Conservation (phyloP, 805 yeast species). For the Cyberlindnera meyerae region DNA sequence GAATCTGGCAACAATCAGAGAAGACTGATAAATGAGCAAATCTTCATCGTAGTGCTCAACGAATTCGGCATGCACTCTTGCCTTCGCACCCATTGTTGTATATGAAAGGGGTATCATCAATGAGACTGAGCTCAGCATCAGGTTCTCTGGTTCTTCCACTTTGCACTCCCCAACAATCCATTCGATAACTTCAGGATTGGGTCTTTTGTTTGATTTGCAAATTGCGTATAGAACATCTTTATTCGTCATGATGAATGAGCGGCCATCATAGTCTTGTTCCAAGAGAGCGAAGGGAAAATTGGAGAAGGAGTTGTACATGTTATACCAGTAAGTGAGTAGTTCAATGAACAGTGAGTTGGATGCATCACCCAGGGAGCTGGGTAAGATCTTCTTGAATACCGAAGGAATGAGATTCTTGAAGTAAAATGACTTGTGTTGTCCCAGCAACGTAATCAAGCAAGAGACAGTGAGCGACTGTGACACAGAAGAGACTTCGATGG, state of each 20-base stretch:
- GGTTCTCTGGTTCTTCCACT: conserved; percentile 10
- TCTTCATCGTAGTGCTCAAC: conserved; percentile 15
- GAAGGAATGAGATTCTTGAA: conserved; percentile 3
- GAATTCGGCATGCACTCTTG: conserved; percentile 27
- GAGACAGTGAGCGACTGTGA: conserved; percentile 23
- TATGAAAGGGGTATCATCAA: conserved; percentile 41
- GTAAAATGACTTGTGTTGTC: conserved; percentile 13
- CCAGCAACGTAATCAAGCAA: conserved; percentile 5
- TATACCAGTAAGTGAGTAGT: conserved; percentile 11
- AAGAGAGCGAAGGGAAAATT: conserved; percentile 12
- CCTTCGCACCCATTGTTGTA: conserved; percentile 34
- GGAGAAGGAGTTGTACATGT: conserved; percentile 2
- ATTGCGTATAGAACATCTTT: conserved; percentile 38
- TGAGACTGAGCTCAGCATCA: conserved; percentile 33
- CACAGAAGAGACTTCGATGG: conserved; percentile 6
- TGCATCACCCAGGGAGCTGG: too few relatives aligned
- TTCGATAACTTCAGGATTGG: background rate
- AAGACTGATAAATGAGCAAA: conserved; percentile 20
- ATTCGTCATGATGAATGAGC: conserved; percentile 20
- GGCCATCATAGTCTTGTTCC: conserved; percentile 5
- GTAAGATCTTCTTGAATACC: too few relatives aligned
- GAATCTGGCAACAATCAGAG: conserved; percentile 33
- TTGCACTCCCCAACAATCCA: background rate
- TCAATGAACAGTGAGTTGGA: conserved; percentile 9
- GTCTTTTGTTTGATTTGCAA: conserved; percentile 21